Evolutionary conservation across 352 stramenopile species (phyloP).

Genomic region (Globisporangium carolinianum): DNA sequence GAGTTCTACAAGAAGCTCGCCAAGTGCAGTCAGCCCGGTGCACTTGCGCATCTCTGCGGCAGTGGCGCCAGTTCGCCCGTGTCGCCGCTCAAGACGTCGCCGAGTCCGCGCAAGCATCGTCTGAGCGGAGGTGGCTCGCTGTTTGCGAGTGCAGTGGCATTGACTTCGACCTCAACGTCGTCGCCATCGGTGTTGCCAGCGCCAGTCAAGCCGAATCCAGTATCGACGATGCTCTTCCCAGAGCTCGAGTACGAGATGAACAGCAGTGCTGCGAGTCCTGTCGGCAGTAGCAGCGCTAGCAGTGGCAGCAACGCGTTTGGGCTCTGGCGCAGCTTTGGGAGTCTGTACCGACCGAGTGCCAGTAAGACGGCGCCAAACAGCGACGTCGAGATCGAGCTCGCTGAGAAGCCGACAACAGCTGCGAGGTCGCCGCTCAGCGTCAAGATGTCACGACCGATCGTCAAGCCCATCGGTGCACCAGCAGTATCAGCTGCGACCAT

Average conservation of each 20-base stretch:
- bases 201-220: not conserved
- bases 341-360: conserved; percentile 7
- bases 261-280: not conserved
- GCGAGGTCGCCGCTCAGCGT: conserved; percentile 1
- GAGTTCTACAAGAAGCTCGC: conserved; percentile 81
- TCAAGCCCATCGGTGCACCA: conserved; percentile 7
- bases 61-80: not conserved
- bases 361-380: not conserved
- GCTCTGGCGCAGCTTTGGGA: conserved; percentile 12
- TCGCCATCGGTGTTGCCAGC: not conserved
- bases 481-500: not conserved
- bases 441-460: conserved; percentile 12
- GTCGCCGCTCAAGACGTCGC: conserved; percentile 7
- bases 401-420: not conserved
- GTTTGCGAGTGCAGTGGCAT: not conserved
- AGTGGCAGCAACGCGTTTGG: conserved; percentile 2
- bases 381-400: conserved; percentile 6
- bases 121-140: not conserved
- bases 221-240: conserved; percentile 5
- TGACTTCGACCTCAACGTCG: too few relatives aligned
- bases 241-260: conserved; percentile 2
- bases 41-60: not conserved
- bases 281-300: not conserved
- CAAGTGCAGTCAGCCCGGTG: conserved; percentile 32
- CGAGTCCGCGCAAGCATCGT: conserved; percentile 12